phyloP scores from a whole-genome alignment of 2,329 filamentous ascomycete species.

The Pleoardoris graminearum region DNA sequence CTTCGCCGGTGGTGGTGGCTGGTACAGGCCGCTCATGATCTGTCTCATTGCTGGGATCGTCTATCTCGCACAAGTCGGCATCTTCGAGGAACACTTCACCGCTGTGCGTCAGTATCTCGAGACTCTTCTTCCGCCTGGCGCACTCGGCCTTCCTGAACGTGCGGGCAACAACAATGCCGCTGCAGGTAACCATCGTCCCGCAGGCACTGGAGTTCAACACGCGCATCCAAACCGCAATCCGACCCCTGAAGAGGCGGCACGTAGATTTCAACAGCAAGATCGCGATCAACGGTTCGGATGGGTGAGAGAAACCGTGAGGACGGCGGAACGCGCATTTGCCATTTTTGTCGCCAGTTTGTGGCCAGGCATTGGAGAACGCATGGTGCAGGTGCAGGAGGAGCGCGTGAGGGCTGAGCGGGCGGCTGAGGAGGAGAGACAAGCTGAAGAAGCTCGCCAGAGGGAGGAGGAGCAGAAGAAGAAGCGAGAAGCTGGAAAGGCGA shows the following conservation, averaged over 20 bases:
- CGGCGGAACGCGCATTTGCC: conserved; percentile 60
- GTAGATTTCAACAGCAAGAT: conserved; percentile 45
- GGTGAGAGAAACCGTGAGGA: conserved; percentile 45
- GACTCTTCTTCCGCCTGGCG: conserved; percentile 41
- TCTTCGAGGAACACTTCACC: conserved; percentile 31
- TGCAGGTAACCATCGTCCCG: not conserved
- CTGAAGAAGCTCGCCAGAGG: conserved; percentile 18
- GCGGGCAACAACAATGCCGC: conserved; percentile 5
- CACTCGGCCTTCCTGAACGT: conserved; percentile 20
- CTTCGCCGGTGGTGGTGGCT: conserved; percentile 52
- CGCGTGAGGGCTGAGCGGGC: conserved; percentile 40
- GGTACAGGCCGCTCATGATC: conserved; percentile 47
- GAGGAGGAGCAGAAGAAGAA: conserved; percentile 19
- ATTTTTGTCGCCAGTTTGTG: conserved; percentile 66
- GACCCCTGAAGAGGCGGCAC: conserved; percentile 50
- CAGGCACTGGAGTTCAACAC: not conserved
- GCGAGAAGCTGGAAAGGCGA: conserved; percentile 7
- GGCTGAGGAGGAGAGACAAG: conserved; percentile 26
- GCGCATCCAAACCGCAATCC: conserved; percentile 20
- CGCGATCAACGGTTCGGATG: conserved; percentile 33
- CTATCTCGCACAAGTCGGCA: conserved; percentile 48
- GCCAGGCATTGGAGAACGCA: conserved; percentile 64
- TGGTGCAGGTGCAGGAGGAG: conserved; percentile 60
- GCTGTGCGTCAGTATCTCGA: conserved; percentile 50
- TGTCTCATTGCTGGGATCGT: conserved; percentile 46